Base-by-base conservation (phyloP, 129 eudicot genomes). In the Erigeron canadensis region DNA sequence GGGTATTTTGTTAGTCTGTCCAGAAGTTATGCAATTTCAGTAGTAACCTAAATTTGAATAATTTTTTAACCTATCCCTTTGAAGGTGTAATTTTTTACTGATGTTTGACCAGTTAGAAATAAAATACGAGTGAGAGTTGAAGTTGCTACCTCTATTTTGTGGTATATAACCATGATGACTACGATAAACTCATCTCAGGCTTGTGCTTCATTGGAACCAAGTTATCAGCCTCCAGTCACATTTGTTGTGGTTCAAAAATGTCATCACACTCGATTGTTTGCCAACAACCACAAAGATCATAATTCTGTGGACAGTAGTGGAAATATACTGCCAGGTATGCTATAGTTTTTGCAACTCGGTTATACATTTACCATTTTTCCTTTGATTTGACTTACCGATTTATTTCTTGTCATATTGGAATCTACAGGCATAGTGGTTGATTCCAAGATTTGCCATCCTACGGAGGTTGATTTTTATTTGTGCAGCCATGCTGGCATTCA, bases 401-500 rank as follows among this genome's bases (percentile, higher is more conserved):
- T 28, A 28, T 28, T 28, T 28, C 1, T 28, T 28, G 34, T 28
- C 34, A 28, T 28, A 28, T 28, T 28, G 34, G 3, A 1, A 2
- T 28, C 2, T 28, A 28, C 84, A 90, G 97, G 97, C 34, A 90
- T 95, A 0, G 95, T 90, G 65, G 95, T 90, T 75, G 97, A 90
- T 74, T 65, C 97, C 10, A 87, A 90, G 78, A 90, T 90, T 63
- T 90, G 97, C 54, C 97, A 90, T 69, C 97, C 97, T 17, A 87
- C 97, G 1, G 97, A 87, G 71, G 87, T 90, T 71, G 97, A 90
- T 71, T 90, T 90, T 67, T 90, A 90, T 44, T 83, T 90, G 53
- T 87, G 95, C 71, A 90, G 97, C 80, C 97, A 90, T 78, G 97
- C 97, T 65, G 97, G 97, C n/a, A 87, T 90, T 77, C 97, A 90